Conservation (phyloP, 768 basidiomycete genomes). For the Leccinum truebloodii region DNA sequence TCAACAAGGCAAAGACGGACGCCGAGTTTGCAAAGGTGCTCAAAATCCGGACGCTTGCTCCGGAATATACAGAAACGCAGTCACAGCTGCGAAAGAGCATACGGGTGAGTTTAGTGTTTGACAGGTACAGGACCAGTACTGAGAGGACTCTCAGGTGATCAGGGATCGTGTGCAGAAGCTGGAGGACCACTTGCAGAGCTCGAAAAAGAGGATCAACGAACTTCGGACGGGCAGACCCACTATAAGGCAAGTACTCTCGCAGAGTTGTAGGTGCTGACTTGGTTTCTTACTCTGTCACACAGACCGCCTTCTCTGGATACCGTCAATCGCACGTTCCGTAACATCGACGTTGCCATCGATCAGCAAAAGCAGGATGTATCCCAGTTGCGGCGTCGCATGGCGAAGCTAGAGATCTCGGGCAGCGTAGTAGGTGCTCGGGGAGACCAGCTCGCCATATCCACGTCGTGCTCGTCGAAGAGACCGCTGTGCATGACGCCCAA, state of each 20-base stretch:
- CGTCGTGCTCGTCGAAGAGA: slow-evolving; percentile 36
- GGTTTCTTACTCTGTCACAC: slow-evolving; percentile 3
- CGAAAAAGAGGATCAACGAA: slow-evolving; percentile 69
- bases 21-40: slow-evolving; percentile 77
- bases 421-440: slow-evolving; percentile 34
- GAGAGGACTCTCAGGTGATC: slow-evolving; percentile 48
- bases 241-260: slow-evolving; percentile 52
- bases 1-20: slow-evolving; percentile 76
- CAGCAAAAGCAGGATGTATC: slow-evolving; percentile 60
- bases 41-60: slow-evolving; percentile 75
- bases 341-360: slow-evolving; percentile 73
- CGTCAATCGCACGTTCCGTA: slow-evolving; percentile 78
- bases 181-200: slow-evolving; percentile 67
- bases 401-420: slow-evolving; percentile 46
- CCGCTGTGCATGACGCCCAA: slow-evolving; percentile 56
- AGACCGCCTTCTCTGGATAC: slow-evolving; percentile 87
- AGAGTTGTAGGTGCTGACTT: background rate
- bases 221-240: slow-evolving; percentile 60
- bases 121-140: slow-evolving; percentile 6
- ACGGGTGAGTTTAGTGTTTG: slow-evolving; percentile 48
- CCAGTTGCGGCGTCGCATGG: slow-evolving; percentile 51
- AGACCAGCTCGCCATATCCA: slow-evolving; percentile 44
- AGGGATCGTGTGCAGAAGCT: slow-evolving; percentile 76
- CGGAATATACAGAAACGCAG: slow-evolving; percentile 86
- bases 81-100: slow-evolving; percentile 70